Percentiles rank a stretch among this genome's conserved stretches.
These are phyloP conservation scores for Neospermospora avenae DNA, from an alignment of 2,329 filamentous ascomycete species.

Conservation along the genomic window DNA sequence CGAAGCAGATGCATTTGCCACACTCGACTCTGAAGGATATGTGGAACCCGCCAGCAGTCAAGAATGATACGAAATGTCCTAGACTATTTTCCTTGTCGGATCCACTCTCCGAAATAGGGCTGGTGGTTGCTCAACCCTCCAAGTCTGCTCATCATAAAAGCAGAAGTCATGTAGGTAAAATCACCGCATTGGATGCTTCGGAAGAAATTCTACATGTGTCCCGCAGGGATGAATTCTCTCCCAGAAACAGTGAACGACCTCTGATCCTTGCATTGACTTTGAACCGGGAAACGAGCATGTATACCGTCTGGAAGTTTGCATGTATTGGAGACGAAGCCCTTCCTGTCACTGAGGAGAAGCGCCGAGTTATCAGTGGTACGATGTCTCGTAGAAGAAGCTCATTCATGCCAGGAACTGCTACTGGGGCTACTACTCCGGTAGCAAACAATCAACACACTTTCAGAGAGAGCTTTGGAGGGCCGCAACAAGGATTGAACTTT, in stretches of 20 bases:
- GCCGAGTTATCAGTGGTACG: slow-evolving; percentile 34
- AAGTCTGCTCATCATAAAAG: slow-evolving; percentile 38
- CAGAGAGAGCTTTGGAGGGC: slow-evolving; percentile 71
- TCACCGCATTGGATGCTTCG: slow-evolving; percentile 63
- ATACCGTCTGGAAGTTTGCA: slow-evolving; percentile 80
- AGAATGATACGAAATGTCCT: slow-evolving; percentile 61
- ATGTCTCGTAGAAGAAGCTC: slow-evolving; percentile 53
- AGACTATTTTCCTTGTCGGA: slow-evolving; percentile 81
- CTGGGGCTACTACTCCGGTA: slow-evolving; percentile 73
- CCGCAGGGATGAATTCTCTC: slow-evolving; percentile 52
- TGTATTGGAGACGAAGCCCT: slow-evolving; percentile 67
- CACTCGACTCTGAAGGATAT: slow-evolving; percentile 54
- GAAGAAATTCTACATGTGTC: slow-evolving; percentile 87
- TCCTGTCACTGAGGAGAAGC: slow-evolving; percentile 41
- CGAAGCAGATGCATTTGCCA: slow-evolving; percentile 51
- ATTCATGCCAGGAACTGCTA: slow-evolving; percentile 65
- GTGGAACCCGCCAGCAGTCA: slow-evolving; percentile 53
- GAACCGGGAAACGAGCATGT: slow-evolving; percentile 71
- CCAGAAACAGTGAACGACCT: slow-evolving; percentile 40
- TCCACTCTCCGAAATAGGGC: slow-evolving; percentile 78
- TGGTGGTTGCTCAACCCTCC: slow-evolving; percentile 65
- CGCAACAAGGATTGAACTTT: slow-evolving; percentile 9
- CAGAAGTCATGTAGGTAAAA: slow-evolving; percentile 41
- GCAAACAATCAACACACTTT: slow-evolving; percentile 55
- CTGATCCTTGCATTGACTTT: slow-evolving; percentile 76